A percentile compares a stretch with the other conserved stretches of the same genome.
These are phyloP conservation scores for Cicer bijugum DNA, from an alignment of 306 rosid species.

Conservation along the genomic window DNA sequence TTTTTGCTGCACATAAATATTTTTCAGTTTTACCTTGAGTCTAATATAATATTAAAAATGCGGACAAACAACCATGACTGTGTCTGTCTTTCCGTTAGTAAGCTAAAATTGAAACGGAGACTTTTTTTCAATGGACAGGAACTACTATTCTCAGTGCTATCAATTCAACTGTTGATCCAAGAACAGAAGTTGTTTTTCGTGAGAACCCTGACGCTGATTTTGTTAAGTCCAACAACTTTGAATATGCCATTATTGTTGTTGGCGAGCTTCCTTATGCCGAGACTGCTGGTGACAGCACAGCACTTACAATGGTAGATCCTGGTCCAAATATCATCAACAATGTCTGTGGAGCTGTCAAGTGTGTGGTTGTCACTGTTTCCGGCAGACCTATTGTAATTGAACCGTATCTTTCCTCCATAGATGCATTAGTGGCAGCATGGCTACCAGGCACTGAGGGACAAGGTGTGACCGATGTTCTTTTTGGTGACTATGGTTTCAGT, in stretches of 20 bases:
- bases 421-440: conserved; percentile 91
- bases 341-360: conserved; percentile 70
- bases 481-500: conserved; percentile 80
- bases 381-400: conserved; percentile 89
- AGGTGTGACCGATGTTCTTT: conserved; percentile 86
- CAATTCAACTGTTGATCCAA: conserved; percentile 68
- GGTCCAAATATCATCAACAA: conserved; percentile 70
- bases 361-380: conserved; percentile 72
- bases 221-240: conserved; percentile 68
- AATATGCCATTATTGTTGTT: conserved; percentile 78
- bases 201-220: conserved; percentile 74
- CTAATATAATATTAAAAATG: not conserved
- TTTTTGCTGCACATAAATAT: not conserved
- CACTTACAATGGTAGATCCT: conserved; percentile 71
- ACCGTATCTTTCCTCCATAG: conserved; percentile 69
- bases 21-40: not conserved
- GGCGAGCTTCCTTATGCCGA: conserved; percentile 92
- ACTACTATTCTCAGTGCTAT: conserved; percentile 79
- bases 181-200: conserved; percentile 62
- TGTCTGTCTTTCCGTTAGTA: not conserved
- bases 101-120: conserved; percentile 14
- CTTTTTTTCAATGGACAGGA: conserved; percentile 57
- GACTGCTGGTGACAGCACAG: conserved; percentile 70
- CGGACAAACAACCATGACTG: not conserved
- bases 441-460: conserved; percentile 92